Conservation (phyloP, 73 alveolate species). For the Breviolum minutum region DNA sequence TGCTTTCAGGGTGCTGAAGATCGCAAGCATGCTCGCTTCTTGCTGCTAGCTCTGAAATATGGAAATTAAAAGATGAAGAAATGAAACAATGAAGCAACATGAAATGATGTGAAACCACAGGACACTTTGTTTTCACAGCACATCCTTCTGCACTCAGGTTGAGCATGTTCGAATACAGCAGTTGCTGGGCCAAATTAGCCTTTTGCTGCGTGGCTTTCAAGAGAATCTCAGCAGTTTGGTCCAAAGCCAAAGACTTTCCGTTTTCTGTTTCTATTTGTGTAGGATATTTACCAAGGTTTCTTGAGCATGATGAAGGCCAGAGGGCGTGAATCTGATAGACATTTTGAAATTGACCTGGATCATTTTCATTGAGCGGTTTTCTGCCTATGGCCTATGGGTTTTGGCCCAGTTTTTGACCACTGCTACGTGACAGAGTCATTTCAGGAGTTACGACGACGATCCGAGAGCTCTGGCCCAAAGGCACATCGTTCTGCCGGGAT, state of each 20-base stretch:
- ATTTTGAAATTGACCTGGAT: too few relatives aligned
- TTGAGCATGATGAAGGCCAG: slow-evolving; percentile 85
- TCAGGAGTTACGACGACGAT: slow-evolving; percentile 33
- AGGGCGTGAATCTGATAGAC: neutral
- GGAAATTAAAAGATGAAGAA: neutral
- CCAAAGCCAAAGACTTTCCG: too few relatives aligned
- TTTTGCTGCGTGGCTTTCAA: too few relatives aligned
- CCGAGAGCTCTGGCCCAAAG: slow-evolving; percentile 32
- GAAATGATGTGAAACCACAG: neutral
- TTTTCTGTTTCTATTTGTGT: too few relatives aligned
- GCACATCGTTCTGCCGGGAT: neutral
- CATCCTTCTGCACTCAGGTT: neutral
- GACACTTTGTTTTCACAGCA: neutral
- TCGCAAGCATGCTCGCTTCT: slow-evolving; percentile 85
- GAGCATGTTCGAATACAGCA: slow-evolving; percentile 92
- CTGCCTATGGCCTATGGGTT: too few relatives aligned
- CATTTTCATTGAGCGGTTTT: too few relatives aligned
- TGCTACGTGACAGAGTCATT: neutral
- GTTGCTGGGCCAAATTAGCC: neutral
- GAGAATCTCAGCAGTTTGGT: too few relatives aligned
- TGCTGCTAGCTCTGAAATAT: slow-evolving; percentile 6
- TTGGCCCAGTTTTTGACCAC: too few relatives aligned
- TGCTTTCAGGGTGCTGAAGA: slow-evolving; percentile 23
- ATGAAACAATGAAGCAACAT: neutral
- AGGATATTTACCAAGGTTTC: neutral